phyloP scores from a whole-genome alignment of 768 basidiomycete genomes.

The Suillus cothurnatus region DNA sequence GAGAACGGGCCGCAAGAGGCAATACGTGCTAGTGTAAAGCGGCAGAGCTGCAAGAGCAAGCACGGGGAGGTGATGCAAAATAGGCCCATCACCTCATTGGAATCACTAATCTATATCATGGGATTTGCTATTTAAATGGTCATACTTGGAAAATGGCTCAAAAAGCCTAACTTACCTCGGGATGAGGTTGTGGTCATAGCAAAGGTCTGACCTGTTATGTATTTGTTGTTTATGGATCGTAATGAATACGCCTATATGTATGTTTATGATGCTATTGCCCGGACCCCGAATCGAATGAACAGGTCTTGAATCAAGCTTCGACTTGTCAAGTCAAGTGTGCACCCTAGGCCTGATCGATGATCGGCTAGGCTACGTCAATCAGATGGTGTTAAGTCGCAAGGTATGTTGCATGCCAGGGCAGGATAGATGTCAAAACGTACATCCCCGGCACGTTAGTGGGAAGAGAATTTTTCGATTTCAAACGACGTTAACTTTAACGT shows the following conservation, averaged over 20 bases:
- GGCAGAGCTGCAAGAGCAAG: not conserved
- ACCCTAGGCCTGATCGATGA: too few relatives aligned
- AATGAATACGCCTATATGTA: conserved; percentile 3
- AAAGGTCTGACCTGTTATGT: conserved; percentile 34
- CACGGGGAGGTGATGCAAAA: not conserved
- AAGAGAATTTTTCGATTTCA: too few relatives aligned
- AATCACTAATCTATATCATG: conserved; percentile 20
- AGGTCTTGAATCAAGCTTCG: conserved; percentile 1
- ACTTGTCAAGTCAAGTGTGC: not conserved
- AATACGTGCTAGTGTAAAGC: not conserved
- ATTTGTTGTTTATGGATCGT: not conserved
- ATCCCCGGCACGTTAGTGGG: conserved; percentile 18
- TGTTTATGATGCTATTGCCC: too few relatives aligned
- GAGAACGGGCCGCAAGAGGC: conserved; percentile 39
- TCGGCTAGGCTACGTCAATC: conserved; percentile 52
- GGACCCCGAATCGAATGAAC: too few relatives aligned
- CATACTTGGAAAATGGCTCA: conserved; percentile 46
- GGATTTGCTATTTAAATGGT: conserved; percentile 47
- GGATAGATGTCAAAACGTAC: conserved; percentile 31
- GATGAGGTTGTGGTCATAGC: conserved; percentile 48
- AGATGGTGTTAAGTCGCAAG: conserved; percentile 48
- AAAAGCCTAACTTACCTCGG: conserved; percentile 42
- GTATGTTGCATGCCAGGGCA: conserved; percentile 47
- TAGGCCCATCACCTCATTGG: not conserved
- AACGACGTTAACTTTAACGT: too few relatives aligned